Evolutionary conservation across 2,329 filamentous ascomycete species (phyloP).

Genomic region (Aspergillus piperis): DNA sequence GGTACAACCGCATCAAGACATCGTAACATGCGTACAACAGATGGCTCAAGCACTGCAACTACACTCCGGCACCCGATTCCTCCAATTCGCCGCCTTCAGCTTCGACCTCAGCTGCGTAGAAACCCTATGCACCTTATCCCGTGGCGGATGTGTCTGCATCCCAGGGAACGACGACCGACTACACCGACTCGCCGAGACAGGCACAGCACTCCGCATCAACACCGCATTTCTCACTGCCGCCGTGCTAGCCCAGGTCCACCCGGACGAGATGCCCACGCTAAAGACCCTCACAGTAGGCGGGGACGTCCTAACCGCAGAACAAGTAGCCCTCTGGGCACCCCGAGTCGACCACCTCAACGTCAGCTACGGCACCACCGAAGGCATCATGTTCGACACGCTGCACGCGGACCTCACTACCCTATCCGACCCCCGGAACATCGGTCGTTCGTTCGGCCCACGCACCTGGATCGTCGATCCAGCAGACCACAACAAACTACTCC

Average conservation of each 20-base stretch:
- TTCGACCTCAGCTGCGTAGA: neutral
- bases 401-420: neutral
- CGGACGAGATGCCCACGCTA: slow-evolving; percentile 40
- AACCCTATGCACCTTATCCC: neutral
- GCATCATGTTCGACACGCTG: slow-evolving; percentile 14
- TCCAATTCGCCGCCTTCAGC: slow-evolving; percentile 2
- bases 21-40: neutral
- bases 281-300: slow-evolving; percentile 37
- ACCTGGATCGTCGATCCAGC: slow-evolving; percentile 38
- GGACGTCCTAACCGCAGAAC: slow-evolving; percentile 25
- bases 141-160: slow-evolving; percentile 1
- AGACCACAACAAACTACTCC: slow-evolving; percentile 17
- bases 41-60: neutral
- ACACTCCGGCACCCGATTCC: neutral
- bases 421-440: neutral
- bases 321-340: slow-evolving; percentile 26
- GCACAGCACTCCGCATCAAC: neutral
- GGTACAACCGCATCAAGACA: slow-evolving; percentile 34
- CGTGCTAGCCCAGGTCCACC: slow-evolving; percentile 47
- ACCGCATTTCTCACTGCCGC: slow-evolving; percentile 58
- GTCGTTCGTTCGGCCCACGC: neutral
- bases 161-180: neutral
- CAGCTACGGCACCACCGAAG: slow-evolving; percentile 37
- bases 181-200: neutral
- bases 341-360: slow-evolving; percentile 37